Base-by-base conservation (phyloP, 129 eudicot species). In the Arctium minus region DNA sequence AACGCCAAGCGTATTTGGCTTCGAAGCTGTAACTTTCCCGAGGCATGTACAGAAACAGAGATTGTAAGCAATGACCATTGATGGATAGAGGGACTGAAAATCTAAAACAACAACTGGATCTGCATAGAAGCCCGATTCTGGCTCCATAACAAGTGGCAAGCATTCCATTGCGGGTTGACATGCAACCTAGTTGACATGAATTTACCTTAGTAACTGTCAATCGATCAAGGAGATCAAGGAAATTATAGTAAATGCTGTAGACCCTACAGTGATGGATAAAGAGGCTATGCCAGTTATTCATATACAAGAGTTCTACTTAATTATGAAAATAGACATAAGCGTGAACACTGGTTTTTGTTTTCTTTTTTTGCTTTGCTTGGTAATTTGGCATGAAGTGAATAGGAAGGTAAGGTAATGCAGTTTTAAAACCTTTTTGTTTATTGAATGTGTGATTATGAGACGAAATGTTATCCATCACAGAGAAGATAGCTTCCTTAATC, bases 161-260 rank as follows among this genome's bases (percentile, higher is more conserved):
- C 99, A 96, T 85, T 96, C 99, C 99, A 93, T 96, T 79, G 99
- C 98, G 3, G 99, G 98, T 77, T 96, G 99, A 89, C 81, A 86
- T 72, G 98, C 98, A 77, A 96, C 99, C 94, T 91, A 82, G 18
- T 65, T 17, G 44, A 75, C 72, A 76, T 6, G 15, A 38, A 48
- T 15, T 27, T 70, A 32, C 31, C 67, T 83, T n/a, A 64, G 71
- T 35, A 78, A 74, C 12, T 39, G 27, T 62, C 73, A 75, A 62
- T 56, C 81, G 6, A 77, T 53, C 30, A 76, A 60, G 8, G 29
- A 60, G 68, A 60, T 1, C 5, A 60, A 7, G 6, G 9, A n/a
- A 60, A 60, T 60, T 60, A 7, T 60, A 60, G 27, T 17, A 56
- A 5, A 56, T 5, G 8, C 67, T 3, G 15, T 15, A 53, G 65